Base-by-base conservation (phyloP, 2,329 filamentous ascomycete genomes). In the Aureobasidium sp. region DNA sequence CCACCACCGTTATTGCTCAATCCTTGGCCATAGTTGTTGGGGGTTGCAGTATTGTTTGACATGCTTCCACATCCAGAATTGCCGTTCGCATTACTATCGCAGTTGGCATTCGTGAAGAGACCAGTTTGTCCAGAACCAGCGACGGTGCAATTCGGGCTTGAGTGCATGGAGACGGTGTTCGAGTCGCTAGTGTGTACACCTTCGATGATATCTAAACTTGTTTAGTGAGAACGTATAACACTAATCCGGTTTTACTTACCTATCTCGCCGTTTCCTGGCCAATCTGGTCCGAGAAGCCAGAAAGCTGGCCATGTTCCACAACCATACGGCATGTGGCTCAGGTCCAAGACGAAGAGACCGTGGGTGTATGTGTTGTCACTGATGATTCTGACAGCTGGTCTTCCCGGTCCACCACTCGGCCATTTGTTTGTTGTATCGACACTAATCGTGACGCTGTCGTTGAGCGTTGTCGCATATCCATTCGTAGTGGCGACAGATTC, bases 231-330 rank as follows among this genome's bases (percentile, higher is more conserved):
- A 15, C 2, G 3, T 9, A 24, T 40, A 45, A 6, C 19, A 8
- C 5, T 3, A 1, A 17, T 5, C 5, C 14, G 27, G 8, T 3
- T 24, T 27, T 4, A 64, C 68, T 31, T 42, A 69, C 69, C 70
- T 49, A 72, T 71, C 57, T 73, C 70, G n/a, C 70, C 72, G 59
- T 68, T 69, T 35, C 50, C 53, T 11, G 69, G 72, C 72, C 73
- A 73, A 56, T 69, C 78, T 15, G 86, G 86, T n/a, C 73, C 74
- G 22, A 73, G 64, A 5, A 74, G 69, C 75, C 75, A 77, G 60
- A 74, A 74, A 1, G 73, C 73, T 2, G 75, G 75, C 75, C 75
- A 77, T 12, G 72, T 73, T 9, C 74, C 74, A 66, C 72, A 74
- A 4, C 71, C 71, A 31, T 61, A 68, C 0, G 74, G 74, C 70